These are phyloP conservation scores for Cicer chorassanicum DNA, from an alignment of 306 rosid species.

Conservation along the genomic window DNA sequence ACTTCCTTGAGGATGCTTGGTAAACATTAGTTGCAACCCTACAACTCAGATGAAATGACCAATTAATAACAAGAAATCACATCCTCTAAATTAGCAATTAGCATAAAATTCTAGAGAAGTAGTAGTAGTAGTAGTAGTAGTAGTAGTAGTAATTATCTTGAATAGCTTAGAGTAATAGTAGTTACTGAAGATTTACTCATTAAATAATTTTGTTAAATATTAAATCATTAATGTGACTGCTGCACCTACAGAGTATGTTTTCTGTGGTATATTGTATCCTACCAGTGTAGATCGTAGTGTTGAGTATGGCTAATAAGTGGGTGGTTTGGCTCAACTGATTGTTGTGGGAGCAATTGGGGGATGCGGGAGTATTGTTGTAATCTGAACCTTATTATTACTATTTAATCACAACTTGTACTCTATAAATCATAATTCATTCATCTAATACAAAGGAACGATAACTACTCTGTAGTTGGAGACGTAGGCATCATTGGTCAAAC, in stretches of 20 bases:
- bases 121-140: background rate
- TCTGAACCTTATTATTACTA: too few relatives aligned
- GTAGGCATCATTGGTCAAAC: too few relatives aligned
- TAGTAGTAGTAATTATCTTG: too few relatives aligned
- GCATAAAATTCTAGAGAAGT: slow-evolving; percentile 5
- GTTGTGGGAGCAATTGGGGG: too few relatives aligned
- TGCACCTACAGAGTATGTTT: background rate
- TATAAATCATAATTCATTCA: too few relatives aligned
- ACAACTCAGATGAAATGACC: slow-evolving; percentile 46
- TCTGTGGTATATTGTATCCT: background rate
- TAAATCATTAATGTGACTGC: background rate
- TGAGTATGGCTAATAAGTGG: too few relatives aligned
- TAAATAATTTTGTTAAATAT: background rate
- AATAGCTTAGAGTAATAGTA: background rate
- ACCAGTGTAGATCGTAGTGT: background rate
- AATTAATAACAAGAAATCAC: slow-evolving; percentile 41
- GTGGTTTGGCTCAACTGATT: too few relatives aligned
- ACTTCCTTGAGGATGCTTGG: slow-evolving; percentile 54
- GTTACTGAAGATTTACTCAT: background rate
- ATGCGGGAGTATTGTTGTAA: too few relatives aligned
- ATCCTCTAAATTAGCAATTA: slow-evolving; percentile 4
- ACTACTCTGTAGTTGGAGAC: too few relatives aligned
- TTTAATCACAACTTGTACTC: too few relatives aligned
- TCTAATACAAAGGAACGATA: too few relatives aligned
- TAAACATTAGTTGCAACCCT: slow-evolving; percentile 62